phyloP scores from a whole-genome alignment of 208 protist species.

The Crithidia bombi region DNA sequence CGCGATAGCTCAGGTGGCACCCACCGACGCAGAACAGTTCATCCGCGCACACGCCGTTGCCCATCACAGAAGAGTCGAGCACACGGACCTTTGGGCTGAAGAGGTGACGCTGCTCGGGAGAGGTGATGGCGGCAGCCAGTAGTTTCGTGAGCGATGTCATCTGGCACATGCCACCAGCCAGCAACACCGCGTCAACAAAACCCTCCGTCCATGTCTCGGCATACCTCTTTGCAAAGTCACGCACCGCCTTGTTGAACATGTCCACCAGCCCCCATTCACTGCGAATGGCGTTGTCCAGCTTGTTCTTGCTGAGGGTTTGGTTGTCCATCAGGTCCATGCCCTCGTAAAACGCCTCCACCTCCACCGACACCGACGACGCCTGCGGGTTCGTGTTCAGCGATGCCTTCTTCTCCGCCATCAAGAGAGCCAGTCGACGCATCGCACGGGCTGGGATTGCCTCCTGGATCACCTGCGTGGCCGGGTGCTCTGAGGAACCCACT shows the following conservation, averaged over 20 bases:
- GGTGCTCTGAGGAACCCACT: constrained; percentile 29
- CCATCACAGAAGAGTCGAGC: constrained; percentile 39
- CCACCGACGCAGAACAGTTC: constrained; percentile 72
- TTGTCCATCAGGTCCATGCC: constrained; percentile 87
- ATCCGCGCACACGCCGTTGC: constrained; percentile 62
- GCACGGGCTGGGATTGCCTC: constrained; percentile 72
- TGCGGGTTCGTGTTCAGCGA: constrained; percentile 70
- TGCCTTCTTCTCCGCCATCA: constrained; percentile 83
- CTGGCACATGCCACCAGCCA: constrained; percentile 83
- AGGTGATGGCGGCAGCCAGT: constrained; percentile 37
- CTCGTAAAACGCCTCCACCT: constrained; percentile 90
- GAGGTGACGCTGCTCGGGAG: constrained; percentile 19
- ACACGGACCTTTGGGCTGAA: constrained; percentile 34
- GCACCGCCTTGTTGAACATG: constrained; percentile 59
- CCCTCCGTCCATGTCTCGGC: constrained; percentile 13
- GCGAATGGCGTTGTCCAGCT: constrained; percentile 69
- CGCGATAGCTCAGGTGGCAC: constrained; percentile 71
- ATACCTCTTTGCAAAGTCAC: constrained; percentile 49
- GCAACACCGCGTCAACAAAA: constrained; percentile 58
- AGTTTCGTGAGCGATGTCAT: constrained; percentile 61
- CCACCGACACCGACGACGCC: constrained; percentile 65
- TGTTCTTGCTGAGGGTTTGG: constrained; percentile 64
- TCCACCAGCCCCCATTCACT: constrained; percentile 70
- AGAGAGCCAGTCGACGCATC: constrained; percentile 65
- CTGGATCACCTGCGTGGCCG: constrained; percentile 37